Base-by-base conservation (phyloP, 1,139 yeast species). In the Candida neerlandica region DNA sequence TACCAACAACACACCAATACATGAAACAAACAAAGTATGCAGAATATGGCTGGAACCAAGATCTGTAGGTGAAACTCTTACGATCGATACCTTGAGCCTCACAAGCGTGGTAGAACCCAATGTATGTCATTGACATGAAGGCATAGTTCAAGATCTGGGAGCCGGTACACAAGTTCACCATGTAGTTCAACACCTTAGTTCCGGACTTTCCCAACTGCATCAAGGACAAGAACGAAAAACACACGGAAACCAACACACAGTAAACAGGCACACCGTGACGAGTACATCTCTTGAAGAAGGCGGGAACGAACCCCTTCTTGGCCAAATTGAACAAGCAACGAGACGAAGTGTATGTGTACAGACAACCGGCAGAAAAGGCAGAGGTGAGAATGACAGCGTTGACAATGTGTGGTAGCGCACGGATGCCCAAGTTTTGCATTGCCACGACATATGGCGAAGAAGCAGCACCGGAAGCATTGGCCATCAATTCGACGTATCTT, bases 381-480 rank as follows among this genome's bases (percentile, higher is more conserved):
- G 76, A 64, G n/a, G 55, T 40, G 26, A 54, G 43, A 15, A 54
- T 47, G 21, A 54, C 63, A 2, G 70, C 77, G 55, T 74, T 74
- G 42, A 74, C 73, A 45, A 75, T 71, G 54, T 72, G 67, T 18
- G 79, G 79, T 52, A 75, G 66, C 0, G 63, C 78, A 19, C 58
- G 55, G 50, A 74, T 73, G 9, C 66, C 60, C 59, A 73, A 59
- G 52, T 73, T 75, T 44, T 68, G 66, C 76, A 73, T 73, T 46
- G 79, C 80, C 50, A 72, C 74, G 15, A 75, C 79, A 50, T 73
- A 75, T 18, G 80, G 79, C 16, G 78, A 73, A 10, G 77, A 71
- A 11, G 77, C 75, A 19, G 65, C 68, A 50, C 58, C 57, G 6
- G 66, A 55, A 23, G 61, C 42, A 12, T 49, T 59, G 10, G 55